A percentile compares a stretch with the other conserved stretches of the same genome.
Evolutionary conservation across 2,329 filamentous ascomycete genomes (phyloP).

Genomic region (Trichoderma afroharzianum): DNA sequence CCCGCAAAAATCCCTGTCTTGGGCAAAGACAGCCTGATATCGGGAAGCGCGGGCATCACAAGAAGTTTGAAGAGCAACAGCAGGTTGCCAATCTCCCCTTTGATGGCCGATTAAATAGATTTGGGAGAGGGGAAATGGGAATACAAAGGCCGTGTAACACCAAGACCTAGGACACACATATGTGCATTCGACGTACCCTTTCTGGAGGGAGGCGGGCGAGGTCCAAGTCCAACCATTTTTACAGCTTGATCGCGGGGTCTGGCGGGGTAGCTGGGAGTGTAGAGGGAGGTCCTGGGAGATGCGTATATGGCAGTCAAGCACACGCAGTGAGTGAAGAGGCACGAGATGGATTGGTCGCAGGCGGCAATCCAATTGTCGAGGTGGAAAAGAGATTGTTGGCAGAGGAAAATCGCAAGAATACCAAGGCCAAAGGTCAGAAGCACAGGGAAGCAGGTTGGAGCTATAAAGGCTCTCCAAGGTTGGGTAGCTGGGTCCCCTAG

Average conservation of each 20-base stretch:
- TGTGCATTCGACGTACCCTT: constrained; percentile 60
- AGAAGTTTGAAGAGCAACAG: background rate
- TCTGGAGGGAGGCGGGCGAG: constrained; percentile 47
- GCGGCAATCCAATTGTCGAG: background rate
- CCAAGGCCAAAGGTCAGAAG: background rate
- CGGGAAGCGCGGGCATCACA: background rate
- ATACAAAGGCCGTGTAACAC: background rate
- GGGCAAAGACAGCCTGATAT: background rate
- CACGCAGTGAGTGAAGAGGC: background rate
- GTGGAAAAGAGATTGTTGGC: background rate
- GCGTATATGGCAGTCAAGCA: background rate
- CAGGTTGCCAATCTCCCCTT: background rate
- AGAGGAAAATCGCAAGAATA: background rate
- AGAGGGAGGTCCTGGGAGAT: background rate
- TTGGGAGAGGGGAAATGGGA: background rate
- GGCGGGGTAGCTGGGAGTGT: constrained; percentile 31
- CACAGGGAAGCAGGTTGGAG: constrained; percentile 5
- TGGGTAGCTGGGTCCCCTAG: background rate
- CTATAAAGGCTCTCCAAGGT: constrained; percentile 5
- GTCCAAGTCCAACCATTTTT: constrained; percentile 51
- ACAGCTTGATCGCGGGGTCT: constrained; percentile 32
- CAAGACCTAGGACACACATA: background rate
- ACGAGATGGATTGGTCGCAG: background rate
- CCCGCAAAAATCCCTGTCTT: background rate
- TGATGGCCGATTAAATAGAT: background rate